A percentile compares a stretch with the other conserved stretches of the same genome.
phyloP scores from a whole-genome alignment of 2,329 filamentous ascomycete genomes.

The Botrytis fabae region DNA sequence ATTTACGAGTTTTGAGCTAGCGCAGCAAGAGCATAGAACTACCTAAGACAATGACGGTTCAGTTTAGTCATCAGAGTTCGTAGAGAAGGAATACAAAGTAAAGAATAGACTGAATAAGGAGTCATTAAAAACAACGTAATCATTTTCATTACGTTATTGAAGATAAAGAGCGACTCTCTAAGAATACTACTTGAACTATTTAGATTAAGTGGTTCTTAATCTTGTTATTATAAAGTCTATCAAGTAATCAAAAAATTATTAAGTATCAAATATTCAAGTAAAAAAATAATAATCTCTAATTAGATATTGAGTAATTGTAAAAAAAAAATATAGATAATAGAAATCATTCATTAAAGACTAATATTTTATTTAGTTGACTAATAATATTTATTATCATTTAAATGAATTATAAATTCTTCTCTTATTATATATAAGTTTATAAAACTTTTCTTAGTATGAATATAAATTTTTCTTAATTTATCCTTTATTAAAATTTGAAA shows the following conservation, averaged over 20 bases:
- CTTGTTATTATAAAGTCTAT: rapidly evolving
- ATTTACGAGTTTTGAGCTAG: not conserved
- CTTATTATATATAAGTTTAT: not conserved
- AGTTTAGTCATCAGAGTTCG: not conserved
- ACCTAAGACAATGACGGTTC: not conserved
- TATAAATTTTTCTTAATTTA: not conserved
- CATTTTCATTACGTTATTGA: not conserved
- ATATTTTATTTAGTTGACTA: not conserved
- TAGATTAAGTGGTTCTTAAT: too few species aligned
- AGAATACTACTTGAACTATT: not conserved
- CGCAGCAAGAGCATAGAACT: not conserved
- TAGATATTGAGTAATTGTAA: not conserved
- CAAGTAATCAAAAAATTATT: not conserved
- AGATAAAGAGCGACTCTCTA: rapidly evolving
- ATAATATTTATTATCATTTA: not conserved
- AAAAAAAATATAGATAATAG: not conserved
- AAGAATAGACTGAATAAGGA: not conserved
- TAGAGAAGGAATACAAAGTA: not conserved
- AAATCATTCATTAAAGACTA: not conserved
- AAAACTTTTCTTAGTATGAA: not conserved
- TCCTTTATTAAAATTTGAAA: not conserved
- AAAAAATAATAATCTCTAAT: not conserved
- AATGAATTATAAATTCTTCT: not conserved
- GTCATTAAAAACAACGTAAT: not conserved
- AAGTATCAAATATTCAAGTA: not conserved